A percentile compares a stretch with the other conserved stretches of the same genome.
These are phyloP conservation scores for Pythium phragmiticola DNA, from an alignment of 352 stramenopile genomes.

Conservation along the genomic window DNA sequence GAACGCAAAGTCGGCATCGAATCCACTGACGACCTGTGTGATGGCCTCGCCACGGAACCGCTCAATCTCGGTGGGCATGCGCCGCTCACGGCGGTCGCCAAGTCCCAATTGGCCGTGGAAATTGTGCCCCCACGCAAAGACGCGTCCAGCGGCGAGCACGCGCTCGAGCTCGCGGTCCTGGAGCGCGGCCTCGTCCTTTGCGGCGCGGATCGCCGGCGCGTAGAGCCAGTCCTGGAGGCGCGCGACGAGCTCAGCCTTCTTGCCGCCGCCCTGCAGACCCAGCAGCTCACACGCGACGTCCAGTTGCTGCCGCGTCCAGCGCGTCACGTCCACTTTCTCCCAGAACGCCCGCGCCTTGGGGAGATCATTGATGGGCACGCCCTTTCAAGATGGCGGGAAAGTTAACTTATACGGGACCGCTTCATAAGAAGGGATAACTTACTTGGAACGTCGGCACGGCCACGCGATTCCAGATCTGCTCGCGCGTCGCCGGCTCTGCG, in stretches of 20 bases:
- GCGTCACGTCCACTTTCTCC: conserved; percentile 44
- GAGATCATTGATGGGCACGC: conserved; percentile 43
- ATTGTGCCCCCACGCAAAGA: conserved; percentile 73
- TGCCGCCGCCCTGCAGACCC: conserved; percentile 45
- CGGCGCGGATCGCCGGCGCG: conserved; percentile 44
- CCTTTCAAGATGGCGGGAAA: conserved; percentile 26
- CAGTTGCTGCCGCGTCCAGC: conserved; percentile 53
- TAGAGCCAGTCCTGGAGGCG: conserved; percentile 75
- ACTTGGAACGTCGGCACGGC: conserved; percentile 46
- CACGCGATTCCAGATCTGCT: conserved; percentile 52
- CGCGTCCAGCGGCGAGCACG: conserved; percentile 40
- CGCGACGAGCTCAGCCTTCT: conserved; percentile 63
- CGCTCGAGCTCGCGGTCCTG: conserved; percentile 2
- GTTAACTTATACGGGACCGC: conserved; percentile 18
- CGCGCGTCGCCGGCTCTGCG: conserved; percentile 41
- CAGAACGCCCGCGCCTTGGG: conserved; percentile 68
- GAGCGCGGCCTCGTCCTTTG: conserved; percentile 21
- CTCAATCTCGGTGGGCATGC: conserved; percentile 51
- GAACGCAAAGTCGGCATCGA: conserved; percentile 73
- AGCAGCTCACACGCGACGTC: conserved; percentile 57
- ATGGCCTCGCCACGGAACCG: conserved; percentile 44
- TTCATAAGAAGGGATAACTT: conserved; percentile 16
- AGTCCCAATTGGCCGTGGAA: conserved; percentile 62
- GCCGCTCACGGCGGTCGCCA: conserved; percentile 43
- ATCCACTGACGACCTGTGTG: conserved; percentile 52